phyloP scores from a whole-genome alignment of 148 eudicot genomes.

The Hydrangea macrophylla region DNA sequence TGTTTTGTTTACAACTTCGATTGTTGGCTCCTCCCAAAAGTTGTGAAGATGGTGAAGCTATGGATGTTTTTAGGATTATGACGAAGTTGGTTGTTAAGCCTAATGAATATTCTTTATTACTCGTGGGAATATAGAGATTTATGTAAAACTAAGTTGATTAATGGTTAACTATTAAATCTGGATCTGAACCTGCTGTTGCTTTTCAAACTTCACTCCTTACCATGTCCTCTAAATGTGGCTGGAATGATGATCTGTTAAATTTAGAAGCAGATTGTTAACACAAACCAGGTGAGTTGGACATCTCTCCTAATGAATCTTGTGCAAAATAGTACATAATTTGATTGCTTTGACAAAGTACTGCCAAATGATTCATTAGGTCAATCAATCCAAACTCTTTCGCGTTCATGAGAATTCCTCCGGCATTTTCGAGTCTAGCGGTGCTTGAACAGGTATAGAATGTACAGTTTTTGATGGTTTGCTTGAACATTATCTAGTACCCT shows the following conservation, averaged over 20 bases:
- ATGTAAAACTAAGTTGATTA: slow-evolving; percentile 30
- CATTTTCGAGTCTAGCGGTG: slow-evolving; percentile 38
- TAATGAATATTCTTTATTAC: slow-evolving; percentile 34
- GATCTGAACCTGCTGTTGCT: slow-evolving; percentile 27
- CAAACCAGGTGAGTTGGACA: slow-evolving; percentile 40
- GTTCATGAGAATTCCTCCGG: slow-evolving; percentile 29
- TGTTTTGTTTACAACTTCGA: slow-evolving; percentile 35
- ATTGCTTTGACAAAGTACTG: slow-evolving; percentile 30
- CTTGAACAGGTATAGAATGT: slow-evolving; percentile 38
- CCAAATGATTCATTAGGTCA: slow-evolving; percentile 31
- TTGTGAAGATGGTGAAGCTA: slow-evolving; percentile 30
- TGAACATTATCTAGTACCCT: slow-evolving; percentile 34
- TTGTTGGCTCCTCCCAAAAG: slow-evolving; percentile 31
- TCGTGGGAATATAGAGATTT: slow-evolving; percentile 35
- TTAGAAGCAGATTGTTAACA: slow-evolving; percentile 28
- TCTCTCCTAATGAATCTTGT: slow-evolving; percentile 40
- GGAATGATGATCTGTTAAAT: slow-evolving; percentile 35
- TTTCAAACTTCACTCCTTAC: slow-evolving; percentile 39
- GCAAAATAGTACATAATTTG: slow-evolving; percentile 39
- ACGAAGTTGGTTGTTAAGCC: slow-evolving; percentile 26
- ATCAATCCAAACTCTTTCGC: slow-evolving; percentile 40
- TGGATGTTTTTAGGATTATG: slow-evolving; percentile 30
- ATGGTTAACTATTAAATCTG: slow-evolving; percentile 34
- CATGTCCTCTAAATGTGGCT: slow-evolving; percentile 43
- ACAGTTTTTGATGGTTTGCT: slow-evolving; percentile 28